Evolutionary conservation across 257 asterid species (phyloP), one percentile per base, ranked within the genome.

Genomic region (Fraxinus quadrangulata): DNA sequence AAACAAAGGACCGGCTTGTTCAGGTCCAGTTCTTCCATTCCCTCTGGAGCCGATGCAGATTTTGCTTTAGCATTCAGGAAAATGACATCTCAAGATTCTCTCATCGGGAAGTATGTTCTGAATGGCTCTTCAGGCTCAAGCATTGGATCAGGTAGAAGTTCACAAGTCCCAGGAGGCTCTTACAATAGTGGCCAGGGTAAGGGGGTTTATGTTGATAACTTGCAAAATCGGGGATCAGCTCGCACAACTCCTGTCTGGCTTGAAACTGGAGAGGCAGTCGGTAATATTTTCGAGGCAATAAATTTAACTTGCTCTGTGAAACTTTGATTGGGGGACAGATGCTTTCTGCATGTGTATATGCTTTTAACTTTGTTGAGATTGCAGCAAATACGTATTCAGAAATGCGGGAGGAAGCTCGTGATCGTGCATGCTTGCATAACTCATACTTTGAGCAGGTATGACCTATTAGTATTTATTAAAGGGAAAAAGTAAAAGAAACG

Each of bases 321-420:
- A 73, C 49, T 79, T 75, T 73, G 36, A 61, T 78, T 74, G 47
- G 45, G 67, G 54, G 75, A 73, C 65, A 75, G 65, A 72, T 72
- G 40, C 67, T 78, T 77, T 78, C 45, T 84, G 80, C 80, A 10
- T 34, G 75, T 76, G 36, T 83, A 79, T 81, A 31, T 86, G 83
- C 83, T 81, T 39, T 88, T 86, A 86, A 87, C 82, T 76, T 82
- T 86, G 77, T 88, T 81, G 91, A 80, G 82, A 76, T 90, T 84
- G 86, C 97, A 94, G 98, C 94, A 69, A 92, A 88, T 84, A 87
- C 92, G 87, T 96, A 96, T 77, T 84, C 97, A 82, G 99, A 93
- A 74, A 90, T 86, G 93, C 90, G 94, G 85, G 98, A 94, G 86
- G 99, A 92, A 79, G 98, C 99, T 82, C 94, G 94, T 72, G 99